Percentiles rank a stretch among this genome's conserved stretches.
Evolutionary conservation across 2,329 filamentous ascomycete species (phyloP).

Genomic region (Epichloe baconii): DNA sequence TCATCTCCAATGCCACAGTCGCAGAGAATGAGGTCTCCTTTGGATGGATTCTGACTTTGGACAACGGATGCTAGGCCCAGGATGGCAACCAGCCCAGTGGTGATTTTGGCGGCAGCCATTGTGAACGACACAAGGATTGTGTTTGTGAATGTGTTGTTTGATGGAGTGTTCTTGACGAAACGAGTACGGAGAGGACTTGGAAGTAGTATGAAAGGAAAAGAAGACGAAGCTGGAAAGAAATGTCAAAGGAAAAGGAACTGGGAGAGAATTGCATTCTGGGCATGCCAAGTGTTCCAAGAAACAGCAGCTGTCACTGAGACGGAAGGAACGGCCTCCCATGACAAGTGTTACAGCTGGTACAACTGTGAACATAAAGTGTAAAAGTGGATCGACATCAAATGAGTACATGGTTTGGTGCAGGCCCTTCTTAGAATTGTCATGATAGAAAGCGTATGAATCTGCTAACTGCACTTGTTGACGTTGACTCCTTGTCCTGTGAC

Average conservation of each 20-base stretch:
- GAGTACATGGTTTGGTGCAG: neutral
- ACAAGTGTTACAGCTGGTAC: neutral
- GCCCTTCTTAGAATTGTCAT: too few species aligned
- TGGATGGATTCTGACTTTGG: constrained; percentile 15
- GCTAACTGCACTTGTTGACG: too few species aligned
- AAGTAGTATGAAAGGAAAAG: neutral
- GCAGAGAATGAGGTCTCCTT: constrained; percentile 27
- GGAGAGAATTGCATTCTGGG: neutral
- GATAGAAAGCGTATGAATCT: too few species aligned
- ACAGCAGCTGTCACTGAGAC: neutral
- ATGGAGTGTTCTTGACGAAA: neutral
- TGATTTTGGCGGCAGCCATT: constrained; percentile 15
- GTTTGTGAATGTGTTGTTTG: neutral
- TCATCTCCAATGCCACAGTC: constrained; percentile 31
- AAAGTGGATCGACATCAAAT: neutral
- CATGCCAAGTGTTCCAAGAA: neutral
- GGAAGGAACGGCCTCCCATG: neutral
- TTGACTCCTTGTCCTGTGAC: too few species aligned
- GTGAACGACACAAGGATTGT: neutral
- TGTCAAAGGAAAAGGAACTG: neutral
- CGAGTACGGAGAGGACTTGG: neutral
- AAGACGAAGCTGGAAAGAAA: neutral
- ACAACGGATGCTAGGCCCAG: constrained; percentile 11
- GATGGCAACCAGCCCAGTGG: constrained; percentile 10
- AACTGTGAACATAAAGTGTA: neutral